Conservation (phyloP, 2,329 filamentous ascomycete species). For the Leptosphaerulina australis region DNA sequence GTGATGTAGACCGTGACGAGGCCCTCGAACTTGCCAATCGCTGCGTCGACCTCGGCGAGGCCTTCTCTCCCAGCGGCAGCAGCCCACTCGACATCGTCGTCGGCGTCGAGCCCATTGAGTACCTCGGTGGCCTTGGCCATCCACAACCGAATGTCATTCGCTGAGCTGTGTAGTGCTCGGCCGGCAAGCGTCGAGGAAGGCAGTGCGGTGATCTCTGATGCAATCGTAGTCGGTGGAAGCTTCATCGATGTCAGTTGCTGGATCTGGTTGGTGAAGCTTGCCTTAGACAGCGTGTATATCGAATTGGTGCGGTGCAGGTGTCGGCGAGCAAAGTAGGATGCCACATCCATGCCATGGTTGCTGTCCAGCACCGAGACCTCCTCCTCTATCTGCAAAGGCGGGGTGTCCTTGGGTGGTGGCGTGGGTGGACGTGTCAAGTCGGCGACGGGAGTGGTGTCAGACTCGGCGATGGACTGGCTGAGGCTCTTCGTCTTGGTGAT, state of each 20-base stretch:
- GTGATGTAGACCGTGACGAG: constrained; percentile 90
- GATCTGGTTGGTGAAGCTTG: constrained; percentile 91
- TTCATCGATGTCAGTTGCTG: constrained; percentile 89
- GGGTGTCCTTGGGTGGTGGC: constrained; percentile 60
- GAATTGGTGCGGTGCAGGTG: constrained; percentile 70
- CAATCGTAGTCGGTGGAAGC: constrained; percentile 83
- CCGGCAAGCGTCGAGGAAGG: constrained; percentile 84
- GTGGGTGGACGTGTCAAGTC: constrained; percentile 21
- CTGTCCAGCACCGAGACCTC: constrained; percentile 43
- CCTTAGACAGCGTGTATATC: constrained; percentile 90
- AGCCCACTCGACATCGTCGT: constrained; percentile 97
- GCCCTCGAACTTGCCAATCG: constrained; percentile 83
- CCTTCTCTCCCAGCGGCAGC: constrained; percentile 86
- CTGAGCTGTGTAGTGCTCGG: constrained; percentile 80
- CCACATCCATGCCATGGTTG: constrained; percentile 55
- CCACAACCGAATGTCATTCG: constrained; percentile 92
- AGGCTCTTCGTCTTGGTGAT: constrained; percentile 69
- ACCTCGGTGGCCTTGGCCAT: constrained; percentile 91
- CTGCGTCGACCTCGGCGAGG: constrained; percentile 68
- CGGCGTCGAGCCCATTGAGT: constrained; percentile 84
- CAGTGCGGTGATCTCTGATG: constrained; percentile 82
- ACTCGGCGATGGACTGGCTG: constrained; percentile 40
- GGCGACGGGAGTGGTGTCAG: constrained; percentile 21
- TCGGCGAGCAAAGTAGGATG: constrained; percentile 70
- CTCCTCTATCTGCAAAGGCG: constrained; percentile 55